A percentile compares a stretch with the other conserved stretches of the same genome.
Conservation (phyloP, 768 basidiomycete genomes). For the Gautieria morchelliformis region DNA sequence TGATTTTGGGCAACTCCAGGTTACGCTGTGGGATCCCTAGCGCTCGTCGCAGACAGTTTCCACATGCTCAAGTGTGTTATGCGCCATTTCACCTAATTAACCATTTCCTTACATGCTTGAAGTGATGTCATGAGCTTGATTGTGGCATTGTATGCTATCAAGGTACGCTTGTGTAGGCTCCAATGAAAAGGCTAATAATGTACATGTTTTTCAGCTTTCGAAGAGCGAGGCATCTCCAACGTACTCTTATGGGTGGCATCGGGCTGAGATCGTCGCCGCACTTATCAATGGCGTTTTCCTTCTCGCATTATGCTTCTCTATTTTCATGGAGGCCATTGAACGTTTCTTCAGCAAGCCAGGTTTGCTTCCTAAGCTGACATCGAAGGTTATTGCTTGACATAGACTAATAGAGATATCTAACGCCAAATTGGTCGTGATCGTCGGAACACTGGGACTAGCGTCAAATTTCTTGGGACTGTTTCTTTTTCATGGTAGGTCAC, state of each 20-base stretch:
- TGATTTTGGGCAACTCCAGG: conserved; percentile 35
- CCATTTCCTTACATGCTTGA: conserved; percentile 14
- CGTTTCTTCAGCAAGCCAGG: conserved; percentile 83
- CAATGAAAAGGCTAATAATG: background rate
- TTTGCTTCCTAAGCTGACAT: conserved; percentile 21
- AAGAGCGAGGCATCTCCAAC: conserved; percentile 49
- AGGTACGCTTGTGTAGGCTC: conserved; percentile 30
- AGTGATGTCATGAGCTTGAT: conserved; percentile 96
- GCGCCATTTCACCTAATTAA: conserved; percentile 1
- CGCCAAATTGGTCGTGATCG: conserved; percentile 79
- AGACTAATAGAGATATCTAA: conserved; percentile 67
- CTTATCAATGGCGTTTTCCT: conserved; percentile 96
- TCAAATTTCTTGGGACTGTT: conserved; percentile 92
- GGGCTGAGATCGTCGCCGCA: conserved; percentile 93
- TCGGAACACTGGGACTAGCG: conserved; percentile 79
- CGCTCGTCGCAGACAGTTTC: conserved; percentile 93
- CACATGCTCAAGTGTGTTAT: conserved; percentile 91
- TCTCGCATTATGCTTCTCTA: conserved; percentile 92
- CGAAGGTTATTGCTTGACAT: background rate
- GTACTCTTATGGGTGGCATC: conserved; percentile 99
- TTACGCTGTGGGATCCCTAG: conserved; percentile 92
- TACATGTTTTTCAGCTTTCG: conserved; percentile 44
- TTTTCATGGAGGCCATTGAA: conserved; percentile 83
- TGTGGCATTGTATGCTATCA: conserved; percentile 93
- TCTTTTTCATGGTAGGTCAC: conserved; percentile 78